These are phyloP conservation scores for Strigomonas culicis DNA, from an alignment of 208 protist species.

Conservation along the genomic window DNA sequence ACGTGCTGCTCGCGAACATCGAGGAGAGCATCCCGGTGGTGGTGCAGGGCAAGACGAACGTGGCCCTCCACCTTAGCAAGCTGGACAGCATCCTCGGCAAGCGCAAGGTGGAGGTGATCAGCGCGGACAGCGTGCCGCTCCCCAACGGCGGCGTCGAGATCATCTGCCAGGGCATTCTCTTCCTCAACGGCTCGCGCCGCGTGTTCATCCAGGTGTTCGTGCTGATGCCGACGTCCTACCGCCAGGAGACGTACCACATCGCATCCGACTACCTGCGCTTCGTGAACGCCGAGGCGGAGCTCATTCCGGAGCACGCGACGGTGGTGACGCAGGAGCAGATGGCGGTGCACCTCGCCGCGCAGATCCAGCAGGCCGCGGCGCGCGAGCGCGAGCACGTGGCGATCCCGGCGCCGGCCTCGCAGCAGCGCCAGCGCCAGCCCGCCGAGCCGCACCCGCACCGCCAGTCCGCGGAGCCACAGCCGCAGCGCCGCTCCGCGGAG, in stretches of 20 bases:
- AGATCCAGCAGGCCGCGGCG: conserved; percentile 32
- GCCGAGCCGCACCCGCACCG: conserved; percentile 13
- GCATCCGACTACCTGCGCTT: conserved; percentile 80
- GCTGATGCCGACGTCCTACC: conserved; percentile 68
- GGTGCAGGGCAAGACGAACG: conserved; percentile 41
- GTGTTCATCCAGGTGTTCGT: conserved; percentile 78
- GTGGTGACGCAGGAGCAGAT: conserved; percentile 66
- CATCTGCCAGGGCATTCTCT: conserved; percentile 72
- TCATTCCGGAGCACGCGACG: conserved; percentile 55
- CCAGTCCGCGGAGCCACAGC: not conserved
- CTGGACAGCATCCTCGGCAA: conserved; percentile 47
- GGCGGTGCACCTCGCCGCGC: conserved; percentile 49
- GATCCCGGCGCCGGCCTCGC: conserved; percentile 25
- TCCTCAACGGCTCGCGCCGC: conserved; percentile 44
- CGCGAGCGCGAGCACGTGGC: conserved; percentile 25
- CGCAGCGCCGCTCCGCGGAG: not conserved
- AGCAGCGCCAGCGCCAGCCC: conserved; percentile 12
- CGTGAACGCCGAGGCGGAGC: conserved; percentile 57
- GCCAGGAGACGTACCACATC: conserved; percentile 80
- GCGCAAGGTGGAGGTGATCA: conserved; percentile 80
- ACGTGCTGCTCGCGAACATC: conserved; percentile 52
- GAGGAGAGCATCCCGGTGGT: conserved; percentile 41
- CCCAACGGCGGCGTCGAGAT: conserved; percentile 60
- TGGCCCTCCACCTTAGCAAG: conserved; percentile 45
- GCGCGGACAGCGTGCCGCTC: conserved; percentile 65